These are phyloP conservation scores for Thuidium tamariscinum DNA, from an alignment of 225 moss, liverwort and hornwort genomes.

Conservation along the genomic window DNA sequence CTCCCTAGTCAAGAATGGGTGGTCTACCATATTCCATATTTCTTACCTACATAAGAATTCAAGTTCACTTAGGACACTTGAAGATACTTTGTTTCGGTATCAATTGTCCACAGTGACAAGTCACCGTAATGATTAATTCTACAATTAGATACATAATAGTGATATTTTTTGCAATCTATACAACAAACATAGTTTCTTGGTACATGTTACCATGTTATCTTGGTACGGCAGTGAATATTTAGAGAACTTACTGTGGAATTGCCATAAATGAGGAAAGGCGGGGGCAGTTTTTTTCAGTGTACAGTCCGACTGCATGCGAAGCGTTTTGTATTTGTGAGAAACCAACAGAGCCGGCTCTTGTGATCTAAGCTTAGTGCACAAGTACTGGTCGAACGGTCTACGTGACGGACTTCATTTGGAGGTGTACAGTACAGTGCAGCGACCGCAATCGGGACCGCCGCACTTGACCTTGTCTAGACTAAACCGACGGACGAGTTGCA, in stretches of 20 bases:
- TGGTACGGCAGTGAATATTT: not conserved
- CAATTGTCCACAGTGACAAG: too few species aligned
- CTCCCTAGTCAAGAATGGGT: too few species aligned
- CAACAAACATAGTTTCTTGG: not conserved
- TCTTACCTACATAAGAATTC: not conserved
- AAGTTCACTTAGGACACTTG: not conserved
- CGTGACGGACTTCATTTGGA: not conserved
- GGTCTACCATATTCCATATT: too few species aligned
- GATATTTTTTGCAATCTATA: not conserved
- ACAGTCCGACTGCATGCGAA: not conserved
- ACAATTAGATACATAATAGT: not conserved
- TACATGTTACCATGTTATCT: not conserved
- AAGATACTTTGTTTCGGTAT: too few species aligned
- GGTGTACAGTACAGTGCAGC: not conserved
- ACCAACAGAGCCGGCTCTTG: not conserved
- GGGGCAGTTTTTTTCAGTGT: not conserved
- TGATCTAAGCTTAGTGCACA: not conserved
- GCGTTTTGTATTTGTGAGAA: not conserved
- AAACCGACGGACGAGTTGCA: not conserved
- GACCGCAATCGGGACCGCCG: constrained; percentile 4
- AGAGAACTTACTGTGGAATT: not conserved
- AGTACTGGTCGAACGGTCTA: not conserved
- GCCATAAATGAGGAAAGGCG: not conserved
- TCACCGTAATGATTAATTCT: not conserved
- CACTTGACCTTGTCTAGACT: constrained; percentile 11